Percentiles rank a stretch among this genome's conserved stretches.
Evolutionary conservation across 345 rosid genomes (phyloP).

Genomic region (Eucalyptus tenuipes): DNA sequence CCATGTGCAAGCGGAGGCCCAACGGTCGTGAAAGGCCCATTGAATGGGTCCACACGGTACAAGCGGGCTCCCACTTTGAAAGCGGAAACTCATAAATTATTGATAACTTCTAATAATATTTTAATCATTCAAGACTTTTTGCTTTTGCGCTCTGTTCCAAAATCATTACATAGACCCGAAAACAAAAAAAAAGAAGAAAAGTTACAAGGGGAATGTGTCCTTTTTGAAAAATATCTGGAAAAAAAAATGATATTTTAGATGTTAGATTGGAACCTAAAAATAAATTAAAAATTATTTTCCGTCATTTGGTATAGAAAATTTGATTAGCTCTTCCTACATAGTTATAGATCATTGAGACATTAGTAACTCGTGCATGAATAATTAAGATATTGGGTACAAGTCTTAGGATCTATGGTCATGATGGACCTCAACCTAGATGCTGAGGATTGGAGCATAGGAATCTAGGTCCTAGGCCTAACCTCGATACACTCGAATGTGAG

Average conservation of each 20-base stretch:
- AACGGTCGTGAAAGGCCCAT: not conserved
- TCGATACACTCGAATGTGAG: not conserved
- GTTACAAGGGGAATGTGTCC: not conserved
- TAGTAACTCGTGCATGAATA: too few species aligned
- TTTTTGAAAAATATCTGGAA: too few species aligned
- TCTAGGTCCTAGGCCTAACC: not conserved
- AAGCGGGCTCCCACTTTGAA: not conserved
- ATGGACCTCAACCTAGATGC: not conserved
- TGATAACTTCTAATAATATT: too few species aligned
- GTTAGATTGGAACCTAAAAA: too few species aligned
- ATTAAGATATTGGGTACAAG: not conserved
- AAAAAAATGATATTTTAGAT: too few species aligned
- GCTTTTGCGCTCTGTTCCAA: not conserved
- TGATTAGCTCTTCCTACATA: too few species aligned
- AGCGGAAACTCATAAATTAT: not conserved
- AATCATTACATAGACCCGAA: not conserved
- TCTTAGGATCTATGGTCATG: not conserved
- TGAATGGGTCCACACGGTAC: not conserved
- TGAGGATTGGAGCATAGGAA: not conserved
- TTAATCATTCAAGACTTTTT: not conserved
- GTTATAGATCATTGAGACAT: rapidly evolving
- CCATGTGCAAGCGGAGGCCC: not conserved
- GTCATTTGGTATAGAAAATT: not conserved
- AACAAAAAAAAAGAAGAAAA: rapidly evolving
- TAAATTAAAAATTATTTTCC: too few species aligned